These are phyloP conservation scores for Fragilaria radians DNA, from an alignment of 108 stramenopile species.

Conservation along the genomic window DNA sequence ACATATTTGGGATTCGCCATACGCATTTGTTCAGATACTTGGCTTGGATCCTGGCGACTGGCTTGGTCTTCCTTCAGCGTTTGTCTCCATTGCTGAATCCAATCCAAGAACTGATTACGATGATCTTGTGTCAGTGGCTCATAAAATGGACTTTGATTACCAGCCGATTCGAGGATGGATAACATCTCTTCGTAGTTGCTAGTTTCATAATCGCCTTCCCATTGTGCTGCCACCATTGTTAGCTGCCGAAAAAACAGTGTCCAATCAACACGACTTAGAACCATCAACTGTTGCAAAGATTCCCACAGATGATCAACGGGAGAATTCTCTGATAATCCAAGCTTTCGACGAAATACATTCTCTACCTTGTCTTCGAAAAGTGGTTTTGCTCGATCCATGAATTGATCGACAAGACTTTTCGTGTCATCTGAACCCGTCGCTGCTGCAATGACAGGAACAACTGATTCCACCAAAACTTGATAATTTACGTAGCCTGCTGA, in stretches of 20 bases:
- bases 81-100: constrained; percentile 67
- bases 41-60: constrained; percentile 1
- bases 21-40: constrained; percentile 45
- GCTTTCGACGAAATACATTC: constrained; percentile 41
- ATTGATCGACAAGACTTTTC: constrained; percentile 18
- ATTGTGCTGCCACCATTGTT: constrained; percentile 50
- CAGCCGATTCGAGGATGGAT: constrained; percentile 32
- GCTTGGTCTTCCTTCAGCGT: constrained; percentile 14
- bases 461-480: constrained; percentile 58
- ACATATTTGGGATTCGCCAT: constrained; percentile 73
- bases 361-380: constrained; percentile 50
- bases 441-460: constrained; percentile 66
- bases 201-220: constrained; percentile 21
- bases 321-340: constrained; percentile 50
- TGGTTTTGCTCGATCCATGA: constrained; percentile 41
- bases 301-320: constrained; percentile 55
- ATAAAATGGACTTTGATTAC: constrained; percentile 51
- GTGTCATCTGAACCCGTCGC: constrained; percentile 32
- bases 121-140: constrained; percentile 39
- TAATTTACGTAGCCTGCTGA: constrained; percentile 79
- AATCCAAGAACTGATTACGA: constrained; percentile 28
- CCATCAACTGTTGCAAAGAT: constrained; percentile 40
- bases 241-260: constrained; percentile 81
- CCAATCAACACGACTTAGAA: constrained; percentile 62
- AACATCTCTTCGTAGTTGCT: constrained; percentile 62